Conservation (phyloP, 2,329 filamentous ascomycete genomes). For the Epichloe coenophiala region DNA sequence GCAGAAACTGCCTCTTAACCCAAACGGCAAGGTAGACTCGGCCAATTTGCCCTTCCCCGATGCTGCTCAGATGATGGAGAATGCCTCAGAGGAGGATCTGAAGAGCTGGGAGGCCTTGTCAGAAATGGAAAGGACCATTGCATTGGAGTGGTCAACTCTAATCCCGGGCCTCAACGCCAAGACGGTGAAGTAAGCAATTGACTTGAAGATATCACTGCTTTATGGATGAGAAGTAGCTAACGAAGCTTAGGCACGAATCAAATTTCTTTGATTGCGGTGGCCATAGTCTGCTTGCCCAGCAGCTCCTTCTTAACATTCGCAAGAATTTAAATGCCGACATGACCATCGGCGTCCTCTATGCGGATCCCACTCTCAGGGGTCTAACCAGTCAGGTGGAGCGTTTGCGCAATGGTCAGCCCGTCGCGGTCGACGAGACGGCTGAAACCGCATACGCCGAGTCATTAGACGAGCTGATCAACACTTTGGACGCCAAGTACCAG, state of each 20-base stretch:
- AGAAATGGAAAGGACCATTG: constrained; percentile 26
- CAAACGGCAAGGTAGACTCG: constrained; percentile 70
- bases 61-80: constrained; percentile 44
- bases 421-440: constrained; percentile 12
- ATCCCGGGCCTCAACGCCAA: constrained; percentile 53
- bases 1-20: constrained; percentile 51
- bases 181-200: constrained; percentile 31
- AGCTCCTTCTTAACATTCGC: constrained; percentile 52
- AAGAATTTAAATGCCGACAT: constrained; percentile 17
- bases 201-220: too few species aligned
- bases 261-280: constrained; percentile 26
- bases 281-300: constrained; percentile 45
- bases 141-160: constrained; percentile 56
- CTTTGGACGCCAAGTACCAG: constrained; percentile 30
- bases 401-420: constrained; percentile 5
- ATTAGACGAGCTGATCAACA: constrained; percentile 32
- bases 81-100: constrained; percentile 21
- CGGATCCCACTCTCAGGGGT: constrained; percentile 14
- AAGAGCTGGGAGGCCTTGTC: constrained; percentile 38
- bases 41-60: constrained; percentile 71
- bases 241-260: not conserved
- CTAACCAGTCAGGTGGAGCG: constrained; percentile 18
- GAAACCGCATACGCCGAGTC: constrained; percentile 41
- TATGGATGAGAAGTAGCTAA: too few species aligned
- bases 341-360: constrained; percentile 19